Evolutionary conservation across 2,329 filamentous ascomycete species (phyloP).

Genomic region (Ceratocystis variospora): DNA sequence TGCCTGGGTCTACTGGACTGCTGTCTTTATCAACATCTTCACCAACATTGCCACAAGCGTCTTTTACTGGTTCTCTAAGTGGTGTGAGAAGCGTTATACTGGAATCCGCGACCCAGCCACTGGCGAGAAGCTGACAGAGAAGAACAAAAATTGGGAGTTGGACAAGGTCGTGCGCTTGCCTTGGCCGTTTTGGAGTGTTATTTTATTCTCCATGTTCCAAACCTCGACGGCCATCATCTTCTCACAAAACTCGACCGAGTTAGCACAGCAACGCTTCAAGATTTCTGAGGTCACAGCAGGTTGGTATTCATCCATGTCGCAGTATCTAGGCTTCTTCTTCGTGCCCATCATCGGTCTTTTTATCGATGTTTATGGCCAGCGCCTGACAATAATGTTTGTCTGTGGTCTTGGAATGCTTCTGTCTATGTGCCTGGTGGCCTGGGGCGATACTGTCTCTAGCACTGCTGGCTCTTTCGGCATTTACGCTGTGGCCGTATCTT

Average conservation of each 20-base stretch:
- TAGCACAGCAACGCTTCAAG: constrained; percentile 46
- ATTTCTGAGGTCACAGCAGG: constrained; percentile 41
- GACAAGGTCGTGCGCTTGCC: constrained; percentile 42
- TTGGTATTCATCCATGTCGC: constrained; percentile 44
- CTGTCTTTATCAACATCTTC: constrained; percentile 50
- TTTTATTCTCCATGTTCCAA: constrained; percentile 43
- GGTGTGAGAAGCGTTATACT: constrained; percentile 34
- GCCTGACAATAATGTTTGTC: constrained; percentile 39
- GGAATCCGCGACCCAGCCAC: constrained; percentile 41
- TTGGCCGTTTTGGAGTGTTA: constrained; percentile 45
- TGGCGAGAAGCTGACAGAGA: constrained; percentile 45
- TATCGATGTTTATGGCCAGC: constrained; percentile 42
- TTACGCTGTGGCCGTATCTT: constrained; percentile 40
- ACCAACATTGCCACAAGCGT: constrained; percentile 40
- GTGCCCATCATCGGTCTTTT: constrained; percentile 43
- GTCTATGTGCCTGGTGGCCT: constrained; percentile 42
- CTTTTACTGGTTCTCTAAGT: constrained; percentile 44
- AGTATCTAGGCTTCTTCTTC: constrained; percentile 45
- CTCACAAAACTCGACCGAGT: constrained; percentile 44
- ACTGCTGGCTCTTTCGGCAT: constrained; percentile 47
- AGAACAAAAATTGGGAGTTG: constrained; percentile 42
- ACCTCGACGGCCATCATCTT: constrained; percentile 43
- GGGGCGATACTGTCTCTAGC: constrained; percentile 34
- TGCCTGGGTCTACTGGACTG: constrained; percentile 48
- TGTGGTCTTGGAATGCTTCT: constrained; percentile 37